Conservation (phyloP, 2,329 filamentous ascomycete species). For the Verruconis gallopava region DNA sequence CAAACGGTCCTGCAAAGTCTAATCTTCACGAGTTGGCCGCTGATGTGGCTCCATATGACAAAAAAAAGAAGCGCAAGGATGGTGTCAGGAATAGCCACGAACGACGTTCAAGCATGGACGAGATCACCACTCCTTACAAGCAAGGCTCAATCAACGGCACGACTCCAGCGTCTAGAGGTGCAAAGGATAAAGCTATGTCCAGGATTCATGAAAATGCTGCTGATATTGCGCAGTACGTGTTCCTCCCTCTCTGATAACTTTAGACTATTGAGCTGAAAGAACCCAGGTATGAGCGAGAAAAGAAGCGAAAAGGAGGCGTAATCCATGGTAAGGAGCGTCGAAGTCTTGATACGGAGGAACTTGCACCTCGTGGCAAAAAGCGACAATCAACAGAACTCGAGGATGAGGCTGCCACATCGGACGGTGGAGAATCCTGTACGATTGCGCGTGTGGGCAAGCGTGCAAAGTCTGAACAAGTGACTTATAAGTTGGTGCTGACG, state of each 20-base stretch:
- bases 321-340: conserved; percentile 21
- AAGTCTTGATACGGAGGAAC: conserved; percentile 10
- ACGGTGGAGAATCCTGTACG: conserved; percentile 35
- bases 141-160: conserved; percentile 40
- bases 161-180: conserved; percentile 30
- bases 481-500: conserved; percentile 68
- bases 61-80: conserved; percentile 74
- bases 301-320: conserved; percentile 22
- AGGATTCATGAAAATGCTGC: conserved; percentile 64
- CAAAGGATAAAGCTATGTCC: conserved; percentile 67
- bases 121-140: conserved; percentile 13
- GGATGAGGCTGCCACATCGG: conserved; percentile 18
- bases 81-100: conserved; percentile 49
- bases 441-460: conserved; percentile 48
- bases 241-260: too few species aligned
- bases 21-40: conserved; percentile 64
- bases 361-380: conserved; percentile 22
- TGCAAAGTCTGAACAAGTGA: conserved; percentile 36
- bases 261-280: too few species aligned
- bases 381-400: conserved; percentile 33
- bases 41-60: conserved; percentile 84
- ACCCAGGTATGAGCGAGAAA: too few species aligned
- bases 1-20: conserved; percentile 67
- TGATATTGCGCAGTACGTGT: conserved; percentile 80
- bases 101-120: conserved; percentile 30